Percentiles rank a stretch among this genome's conserved stretches.
Conservation (phyloP, 768 basidiomycete genomes). For the Lyophyllum atratum region DNA sequence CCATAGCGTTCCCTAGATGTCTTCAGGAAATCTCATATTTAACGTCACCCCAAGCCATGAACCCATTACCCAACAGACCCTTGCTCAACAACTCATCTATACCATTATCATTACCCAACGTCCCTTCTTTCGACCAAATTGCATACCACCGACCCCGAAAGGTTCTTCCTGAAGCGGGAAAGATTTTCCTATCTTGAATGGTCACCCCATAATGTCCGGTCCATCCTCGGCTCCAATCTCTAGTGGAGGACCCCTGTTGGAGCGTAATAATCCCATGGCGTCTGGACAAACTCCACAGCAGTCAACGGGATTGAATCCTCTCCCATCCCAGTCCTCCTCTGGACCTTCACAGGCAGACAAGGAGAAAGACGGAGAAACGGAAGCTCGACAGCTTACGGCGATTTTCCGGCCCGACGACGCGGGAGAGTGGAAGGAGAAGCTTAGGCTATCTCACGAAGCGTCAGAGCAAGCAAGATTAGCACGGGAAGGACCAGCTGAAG, state of each 20-base stretch:
- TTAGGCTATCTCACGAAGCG: slow-evolving; percentile 66
- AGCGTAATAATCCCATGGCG: slow-evolving; percentile 50
- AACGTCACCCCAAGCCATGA: slow-evolving; percentile 96
- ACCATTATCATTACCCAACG: slow-evolving; percentile 67
- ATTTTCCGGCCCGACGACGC: slow-evolving; percentile 89
- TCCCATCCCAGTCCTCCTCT: slow-evolving; percentile 31
- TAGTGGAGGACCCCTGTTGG: slow-evolving; percentile 46
- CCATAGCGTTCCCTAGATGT: slow-evolving; percentile 54
- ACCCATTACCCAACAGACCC: slow-evolving; percentile 89
- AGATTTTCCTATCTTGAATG: slow-evolving; percentile 69
- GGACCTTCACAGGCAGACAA: slow-evolving; percentile 33
- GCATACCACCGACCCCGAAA: slow-evolving; percentile 82
- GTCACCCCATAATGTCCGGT: slow-evolving; percentile 54
- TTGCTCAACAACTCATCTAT: slow-evolving; percentile 67
- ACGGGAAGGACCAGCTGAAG: slow-evolving; percentile 32
- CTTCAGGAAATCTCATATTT: slow-evolving; percentile 98
- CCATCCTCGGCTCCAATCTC: slow-evolving; percentile 51
- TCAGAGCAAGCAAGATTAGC: slow-evolving; percentile 51
- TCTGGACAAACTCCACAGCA: slow-evolving; percentile 41
- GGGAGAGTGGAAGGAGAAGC: slow-evolving; percentile 83
- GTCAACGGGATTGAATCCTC: slow-evolving; percentile 25
- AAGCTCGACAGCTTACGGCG: slow-evolving; percentile 64
- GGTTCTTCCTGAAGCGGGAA: slow-evolving; percentile 73
- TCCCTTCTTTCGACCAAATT: slow-evolving; percentile 73
- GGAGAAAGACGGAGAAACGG: slow-evolving; percentile 49